Evolutionary conservation across 169 alveolate species (phyloP).

Genomic region (Neospora caninum): DNA sequence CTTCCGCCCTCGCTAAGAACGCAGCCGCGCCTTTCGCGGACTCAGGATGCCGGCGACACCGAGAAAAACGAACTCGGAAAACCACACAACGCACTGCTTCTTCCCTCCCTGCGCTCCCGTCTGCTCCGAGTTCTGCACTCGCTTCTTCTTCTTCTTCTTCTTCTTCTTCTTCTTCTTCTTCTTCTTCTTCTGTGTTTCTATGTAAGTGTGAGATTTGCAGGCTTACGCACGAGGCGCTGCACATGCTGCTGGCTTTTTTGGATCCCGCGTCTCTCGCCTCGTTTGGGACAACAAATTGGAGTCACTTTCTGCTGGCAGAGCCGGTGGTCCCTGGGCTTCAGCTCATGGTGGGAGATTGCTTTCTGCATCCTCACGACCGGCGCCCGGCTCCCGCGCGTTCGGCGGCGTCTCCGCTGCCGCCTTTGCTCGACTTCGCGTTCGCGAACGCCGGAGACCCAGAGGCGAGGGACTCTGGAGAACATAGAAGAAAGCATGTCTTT

Average conservation of each 20-base stretch:
- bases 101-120: not conserved
- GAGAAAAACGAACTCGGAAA: not conserved
- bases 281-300: not conserved
- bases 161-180: not conserved
- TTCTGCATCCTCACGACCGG: not conserved
- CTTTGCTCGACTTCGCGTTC: too few species aligned
- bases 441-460: too few species aligned
- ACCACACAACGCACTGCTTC: not conserved
- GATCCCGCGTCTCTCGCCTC: constrained; percentile 19
- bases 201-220: not conserved
- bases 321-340: not conserved
- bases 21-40: not conserved
- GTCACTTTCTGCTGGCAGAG: not conserved
- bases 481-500: not conserved
- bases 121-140: too few species aligned
- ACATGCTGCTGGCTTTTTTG: not conserved
- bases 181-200: not conserved
- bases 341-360: not conserved
- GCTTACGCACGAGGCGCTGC: constrained; percentile 12
- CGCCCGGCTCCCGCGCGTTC: not conserved
- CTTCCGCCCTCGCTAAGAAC: not conserved
- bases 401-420: not conserved
- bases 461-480: not conserved
- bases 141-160: too few species aligned
- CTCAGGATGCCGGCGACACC: not conserved